Conservation (phyloP, 1,139 yeast genomes). For the Magnusiomyces ingens region DNA sequence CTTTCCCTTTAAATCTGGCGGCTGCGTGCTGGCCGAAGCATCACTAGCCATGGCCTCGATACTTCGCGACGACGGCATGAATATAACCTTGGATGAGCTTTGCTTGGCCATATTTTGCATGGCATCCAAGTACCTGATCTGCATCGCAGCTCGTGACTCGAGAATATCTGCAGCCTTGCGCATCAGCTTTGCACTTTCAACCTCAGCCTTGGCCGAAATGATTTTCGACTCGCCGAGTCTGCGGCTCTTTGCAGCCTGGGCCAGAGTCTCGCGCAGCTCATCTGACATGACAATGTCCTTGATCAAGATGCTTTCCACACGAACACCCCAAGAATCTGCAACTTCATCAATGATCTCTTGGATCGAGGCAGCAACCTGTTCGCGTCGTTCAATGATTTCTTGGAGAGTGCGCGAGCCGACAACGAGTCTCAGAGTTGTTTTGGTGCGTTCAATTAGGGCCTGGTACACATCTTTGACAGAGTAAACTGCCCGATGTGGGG, state of each 20-base stretch:
- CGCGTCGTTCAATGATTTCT: conserved; percentile 70
- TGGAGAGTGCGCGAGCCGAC: conserved; percentile 62
- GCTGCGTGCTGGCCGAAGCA: background rate
- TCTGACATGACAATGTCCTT: conserved; percentile 57
- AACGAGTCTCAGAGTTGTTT: conserved; percentile 68
- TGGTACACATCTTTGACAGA: conserved; percentile 49
- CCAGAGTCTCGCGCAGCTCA: conserved; percentile 54
- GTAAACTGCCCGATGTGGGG: conserved; percentile 63
- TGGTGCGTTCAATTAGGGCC: conserved; percentile 66
- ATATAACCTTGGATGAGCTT: conserved; percentile 59
- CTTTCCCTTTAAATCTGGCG: too few species aligned
- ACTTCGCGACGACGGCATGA: conserved; percentile 53
- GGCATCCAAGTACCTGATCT: conserved; percentile 73
- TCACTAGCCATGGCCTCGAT: conserved; percentile 32
- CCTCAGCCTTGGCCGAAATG: conserved; percentile 70
- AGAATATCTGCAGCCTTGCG: conserved; percentile 73
- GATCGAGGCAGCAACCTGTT: conserved; percentile 62
- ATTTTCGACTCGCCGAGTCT: conserved; percentile 74
- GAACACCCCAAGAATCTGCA: conserved; percentile 68
- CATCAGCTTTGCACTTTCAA: conserved; percentile 70
- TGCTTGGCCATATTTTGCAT: conserved; percentile 66
- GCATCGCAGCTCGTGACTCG: conserved; percentile 74
- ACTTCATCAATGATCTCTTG: conserved; percentile 57
- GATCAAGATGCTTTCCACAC: conserved; percentile 60
- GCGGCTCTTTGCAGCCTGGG: conserved; percentile 72